These are phyloP conservation scores for Punctularia strigosozonata DNA, from an alignment of 768 basidiomycete species.

Conservation along the genomic window DNA sequence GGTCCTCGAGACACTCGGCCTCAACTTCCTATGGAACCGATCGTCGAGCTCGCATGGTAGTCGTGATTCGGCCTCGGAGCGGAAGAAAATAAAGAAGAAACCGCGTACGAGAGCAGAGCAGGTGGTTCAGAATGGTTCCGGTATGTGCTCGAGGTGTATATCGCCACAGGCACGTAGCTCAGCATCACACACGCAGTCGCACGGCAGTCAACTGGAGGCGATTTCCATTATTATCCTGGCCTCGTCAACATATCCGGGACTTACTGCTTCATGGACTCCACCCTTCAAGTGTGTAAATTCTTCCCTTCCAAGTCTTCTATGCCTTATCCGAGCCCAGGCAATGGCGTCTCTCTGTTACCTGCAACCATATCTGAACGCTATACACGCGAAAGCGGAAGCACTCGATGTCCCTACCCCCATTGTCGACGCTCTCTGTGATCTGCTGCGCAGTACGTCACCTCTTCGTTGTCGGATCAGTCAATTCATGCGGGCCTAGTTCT, in stretches of 20 bases:
- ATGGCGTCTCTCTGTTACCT: slow-evolving; percentile 80
- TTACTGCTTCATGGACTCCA: slow-evolving; percentile 97
- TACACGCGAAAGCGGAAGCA: slow-evolving; percentile 66
- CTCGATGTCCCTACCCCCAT: slow-evolving; percentile 80
- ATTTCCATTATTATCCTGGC: slow-evolving; percentile 63
- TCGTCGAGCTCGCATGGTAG: slow-evolving; percentile 13
- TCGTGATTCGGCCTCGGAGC: slow-evolving; percentile 16
- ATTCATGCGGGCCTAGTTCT: slow-evolving; percentile 31
- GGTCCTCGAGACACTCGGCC: slow-evolving; percentile 49
- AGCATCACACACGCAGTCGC: background rate
- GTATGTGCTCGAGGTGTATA: background rate
- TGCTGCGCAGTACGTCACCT: slow-evolving; percentile 47
- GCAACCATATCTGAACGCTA: slow-evolving; percentile 64
- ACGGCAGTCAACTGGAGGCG: slow-evolving; percentile 4
- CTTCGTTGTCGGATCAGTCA: background rate
- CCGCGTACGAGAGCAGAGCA: slow-evolving; percentile 48
- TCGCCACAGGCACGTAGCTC: slow-evolving; percentile 14
- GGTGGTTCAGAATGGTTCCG: slow-evolving; percentile 29
- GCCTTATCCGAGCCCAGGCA: slow-evolving; percentile 40
- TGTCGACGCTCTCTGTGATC: slow-evolving; percentile 65
- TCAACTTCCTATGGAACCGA: slow-evolving; percentile 57
- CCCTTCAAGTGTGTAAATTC: slow-evolving; percentile 52
- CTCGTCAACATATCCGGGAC: slow-evolving; percentile 94
- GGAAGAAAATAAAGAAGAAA: slow-evolving; percentile 38
- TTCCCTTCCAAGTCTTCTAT: background rate